phyloP scores from a whole-genome alignment of 1,284 basidiomycete species.

The Polyporus tsugae region DNA sequence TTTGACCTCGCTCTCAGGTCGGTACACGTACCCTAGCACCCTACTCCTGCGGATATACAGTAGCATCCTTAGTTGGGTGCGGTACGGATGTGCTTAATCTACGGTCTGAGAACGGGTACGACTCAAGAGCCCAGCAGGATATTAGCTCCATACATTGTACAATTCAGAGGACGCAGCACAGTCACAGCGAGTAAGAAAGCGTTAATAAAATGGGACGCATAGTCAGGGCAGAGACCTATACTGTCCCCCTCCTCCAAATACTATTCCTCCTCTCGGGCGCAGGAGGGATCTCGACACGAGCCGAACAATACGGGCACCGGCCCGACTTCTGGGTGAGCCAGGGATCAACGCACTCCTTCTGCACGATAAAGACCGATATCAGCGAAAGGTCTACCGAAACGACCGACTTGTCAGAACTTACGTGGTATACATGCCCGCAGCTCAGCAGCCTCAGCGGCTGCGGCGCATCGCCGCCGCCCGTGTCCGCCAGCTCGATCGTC shows the following conservation, averaged over 20 bases:
- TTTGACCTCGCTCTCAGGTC: no score
- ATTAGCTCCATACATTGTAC: neutral
- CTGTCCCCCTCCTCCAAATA: slow-evolving; percentile 7
- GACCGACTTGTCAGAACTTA: slow-evolving; percentile 45
- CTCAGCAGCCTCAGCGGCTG: slow-evolving; percentile 73
- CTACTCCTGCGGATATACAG: no score
- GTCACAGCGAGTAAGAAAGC: neutral
- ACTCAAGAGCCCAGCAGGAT: no score
- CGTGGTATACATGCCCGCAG: slow-evolving; percentile 83
- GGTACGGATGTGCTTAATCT: no score
- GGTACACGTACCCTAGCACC: no score
- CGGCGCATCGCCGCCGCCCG: slow-evolving; percentile 61
- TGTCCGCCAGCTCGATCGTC: slow-evolving; percentile 54
- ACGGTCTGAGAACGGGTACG: no score
- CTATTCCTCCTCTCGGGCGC: slow-evolving; percentile 7
- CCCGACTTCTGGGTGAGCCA: slow-evolving; percentile 79
- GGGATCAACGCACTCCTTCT: slow-evolving; percentile 79
- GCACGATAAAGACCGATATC: slow-evolving; percentile 3
- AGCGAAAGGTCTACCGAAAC: neutral
- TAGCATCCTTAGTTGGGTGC: no score
- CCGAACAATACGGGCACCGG: slow-evolving; percentile 75
- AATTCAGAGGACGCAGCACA: neutral
- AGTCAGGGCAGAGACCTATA: neutral
- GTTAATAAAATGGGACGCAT: neutral
- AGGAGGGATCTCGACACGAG: slow-evolving; percentile 47